Percentiles rank a stretch among this genome's conserved stretches.
Conservation (phyloP, 352 stramenopile species). For the Chrysophaeum taylorii region DNA sequence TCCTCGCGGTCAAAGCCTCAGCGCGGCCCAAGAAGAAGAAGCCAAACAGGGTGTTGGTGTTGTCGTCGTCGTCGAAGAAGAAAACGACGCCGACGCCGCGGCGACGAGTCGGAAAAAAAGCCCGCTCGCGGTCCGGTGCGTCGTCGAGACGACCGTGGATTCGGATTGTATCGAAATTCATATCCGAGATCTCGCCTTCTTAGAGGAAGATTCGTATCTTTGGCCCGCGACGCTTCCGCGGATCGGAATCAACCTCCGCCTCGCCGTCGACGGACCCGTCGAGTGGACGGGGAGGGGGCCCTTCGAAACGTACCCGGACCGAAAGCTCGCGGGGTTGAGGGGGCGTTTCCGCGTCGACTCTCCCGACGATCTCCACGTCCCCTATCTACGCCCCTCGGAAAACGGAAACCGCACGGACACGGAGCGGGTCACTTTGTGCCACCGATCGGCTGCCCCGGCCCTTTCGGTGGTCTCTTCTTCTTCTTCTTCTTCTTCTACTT, state of each 20-base stretch:
- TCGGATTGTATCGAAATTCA: too few species aligned
- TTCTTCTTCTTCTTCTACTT: too few species aligned
- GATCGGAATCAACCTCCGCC: conserved; percentile 2
- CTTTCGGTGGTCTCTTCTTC: too few species aligned
- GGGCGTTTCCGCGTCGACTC: conserved; percentile 9
- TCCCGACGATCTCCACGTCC: conserved; percentile 31
- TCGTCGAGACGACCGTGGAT: too few species aligned
- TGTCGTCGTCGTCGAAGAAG: too few species aligned
- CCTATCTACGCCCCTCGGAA: conserved; percentile 34
- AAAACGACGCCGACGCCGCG: too few species aligned
- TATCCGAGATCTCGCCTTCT: not conserved
- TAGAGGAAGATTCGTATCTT: not conserved
- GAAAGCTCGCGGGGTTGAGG: conserved; percentile 24
- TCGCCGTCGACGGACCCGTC: not conserved
- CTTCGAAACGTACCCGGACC: conserved; percentile 38
- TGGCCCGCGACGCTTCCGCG: not conserved
- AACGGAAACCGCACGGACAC: conserved; percentile 29
- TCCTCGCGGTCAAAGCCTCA: too few species aligned
- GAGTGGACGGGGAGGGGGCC: conserved; percentile 33
- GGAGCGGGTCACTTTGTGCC: conserved; percentile 18
- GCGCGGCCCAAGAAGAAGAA: too few species aligned
- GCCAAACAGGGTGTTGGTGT: too few species aligned
- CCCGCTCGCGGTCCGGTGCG: too few species aligned
- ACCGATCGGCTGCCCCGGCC: conserved; percentile 13
- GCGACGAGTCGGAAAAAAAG: too few species aligned